Percentiles rank a stretch among this genome's conserved stretches.
Evolutionary conservation across 2,329 filamentous ascomycete species (phyloP).

Genomic region (Onygena corvina): DNA sequence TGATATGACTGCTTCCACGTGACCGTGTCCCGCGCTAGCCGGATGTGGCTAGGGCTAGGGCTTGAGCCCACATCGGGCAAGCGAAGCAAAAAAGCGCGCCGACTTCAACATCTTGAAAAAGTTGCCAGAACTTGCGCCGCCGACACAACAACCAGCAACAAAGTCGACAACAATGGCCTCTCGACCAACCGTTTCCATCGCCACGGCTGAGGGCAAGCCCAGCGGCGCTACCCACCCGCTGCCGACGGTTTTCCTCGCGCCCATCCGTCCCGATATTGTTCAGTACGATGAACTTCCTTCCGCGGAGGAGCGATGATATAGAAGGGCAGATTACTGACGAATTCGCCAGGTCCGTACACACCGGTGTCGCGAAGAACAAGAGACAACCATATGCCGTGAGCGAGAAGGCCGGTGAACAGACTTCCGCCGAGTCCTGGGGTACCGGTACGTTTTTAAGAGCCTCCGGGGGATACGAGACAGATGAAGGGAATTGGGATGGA

Average conservation of each 20-base stretch:
- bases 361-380: constrained; percentile 99
- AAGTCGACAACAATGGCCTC: constrained; percentile 62
- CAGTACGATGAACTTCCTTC: constrained; percentile 50
- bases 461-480: neutral
- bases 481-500: constrained; percentile 11
- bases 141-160: constrained; percentile 23
- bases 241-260: constrained; percentile 90
- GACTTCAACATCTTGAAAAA: constrained; percentile 3
- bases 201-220: constrained; percentile 89
- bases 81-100: constrained; percentile 30
- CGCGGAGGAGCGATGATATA: neutral
- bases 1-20: neutral
- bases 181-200: constrained; percentile 94
- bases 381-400: constrained; percentile 98
- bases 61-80: constrained; percentile 20
- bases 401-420: constrained; percentile 99
- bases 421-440: constrained; percentile 99
- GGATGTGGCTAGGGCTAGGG: constrained; percentile 28
- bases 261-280: constrained; percentile 98
- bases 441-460: constrained; percentile 59
- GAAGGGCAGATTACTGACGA: neutral
- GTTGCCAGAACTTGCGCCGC: neutral
- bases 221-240: constrained; percentile 81
- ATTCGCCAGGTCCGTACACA: constrained; percentile 59
- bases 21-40: constrained; percentile 4